A percentile compares a stretch with the other conserved stretches of the same genome.
Conservation (phyloP, 2,329 filamentous ascomycete species). For the Pestalotiopsis sp. region DNA sequence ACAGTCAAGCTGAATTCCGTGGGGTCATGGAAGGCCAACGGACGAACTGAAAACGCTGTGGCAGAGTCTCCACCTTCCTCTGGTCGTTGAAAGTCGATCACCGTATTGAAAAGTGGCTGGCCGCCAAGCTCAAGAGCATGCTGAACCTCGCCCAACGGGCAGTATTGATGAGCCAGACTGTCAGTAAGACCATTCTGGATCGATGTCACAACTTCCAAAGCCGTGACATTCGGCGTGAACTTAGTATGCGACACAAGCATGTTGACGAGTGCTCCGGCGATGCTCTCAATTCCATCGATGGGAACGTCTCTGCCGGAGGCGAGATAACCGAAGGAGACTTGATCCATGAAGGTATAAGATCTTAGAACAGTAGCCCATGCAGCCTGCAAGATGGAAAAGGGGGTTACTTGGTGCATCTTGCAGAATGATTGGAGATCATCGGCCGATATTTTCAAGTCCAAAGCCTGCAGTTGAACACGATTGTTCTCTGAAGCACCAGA, state of each 20-base stretch:
- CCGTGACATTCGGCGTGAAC: neutral
- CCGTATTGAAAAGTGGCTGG: slow-evolving; percentile 15
- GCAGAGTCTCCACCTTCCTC: neutral
- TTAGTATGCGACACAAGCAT: slow-evolving; percentile 12
- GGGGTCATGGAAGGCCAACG: slow-evolving; percentile 13
- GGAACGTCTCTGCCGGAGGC: slow-evolving; percentile 7
- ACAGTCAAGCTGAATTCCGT: slow-evolving; percentile 16
- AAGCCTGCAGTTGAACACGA: neutral
- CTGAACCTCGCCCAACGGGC: slow-evolving; percentile 11
- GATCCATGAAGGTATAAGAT: slow-evolving; percentile 4
- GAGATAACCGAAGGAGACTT: slow-evolving; percentile 10
- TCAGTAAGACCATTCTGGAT: slow-evolving; percentile 7
- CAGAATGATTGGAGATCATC: slow-evolving; percentile 7
- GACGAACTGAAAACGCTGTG: neutral
- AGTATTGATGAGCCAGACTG: slow-evolving; percentile 8
- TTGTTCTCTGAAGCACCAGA: neutral
- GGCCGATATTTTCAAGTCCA: slow-evolving; percentile 5
- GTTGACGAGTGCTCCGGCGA: slow-evolving; percentile 4
- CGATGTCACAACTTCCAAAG: neutral
- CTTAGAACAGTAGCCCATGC: slow-evolving; percentile 9
- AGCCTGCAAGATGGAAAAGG: slow-evolving; percentile 11
- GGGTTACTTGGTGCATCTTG: slow-evolving; percentile 12
- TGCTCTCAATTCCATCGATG: slow-evolving; percentile 6
- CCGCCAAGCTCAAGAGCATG: slow-evolving; percentile 16
- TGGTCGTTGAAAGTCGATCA: slow-evolving; percentile 13